Evolutionary conservation across 2,329 filamentous ascomycete species (phyloP).

Genomic region (Phialophora expanda): DNA sequence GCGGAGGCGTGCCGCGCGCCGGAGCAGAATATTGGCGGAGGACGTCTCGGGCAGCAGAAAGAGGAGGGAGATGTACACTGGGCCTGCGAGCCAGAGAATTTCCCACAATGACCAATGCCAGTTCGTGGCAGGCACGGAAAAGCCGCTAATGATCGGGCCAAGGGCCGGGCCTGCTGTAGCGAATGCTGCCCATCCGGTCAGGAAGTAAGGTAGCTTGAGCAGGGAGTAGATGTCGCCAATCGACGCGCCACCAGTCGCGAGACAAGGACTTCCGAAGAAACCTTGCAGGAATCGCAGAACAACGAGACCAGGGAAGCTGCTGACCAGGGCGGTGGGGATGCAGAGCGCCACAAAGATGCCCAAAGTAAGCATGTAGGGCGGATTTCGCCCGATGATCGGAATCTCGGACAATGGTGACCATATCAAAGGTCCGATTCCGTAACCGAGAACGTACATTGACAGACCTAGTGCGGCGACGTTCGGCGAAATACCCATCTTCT

Average conservation of each 20-base stretch:
- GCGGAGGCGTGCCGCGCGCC: constrained; percentile 65
- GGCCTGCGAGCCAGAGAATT: constrained; percentile 65
- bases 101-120: constrained; percentile 67
- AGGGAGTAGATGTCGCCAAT: constrained; percentile 57
- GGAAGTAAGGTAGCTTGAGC: constrained; percentile 62
- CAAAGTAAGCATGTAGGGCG: constrained; percentile 71
- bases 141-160: constrained; percentile 66
- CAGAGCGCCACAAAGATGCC: constrained; percentile 71
- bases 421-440: constrained; percentile 37
- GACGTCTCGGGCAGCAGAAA: constrained; percentile 69
- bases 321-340: constrained; percentile 66
- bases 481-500: constrained; percentile 33
- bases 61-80: constrained; percentile 65
- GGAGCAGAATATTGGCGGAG: constrained; percentile 63
- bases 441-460: constrained; percentile 40
- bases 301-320: constrained; percentile 68
- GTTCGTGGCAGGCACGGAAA: constrained; percentile 60
- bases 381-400: constrained; percentile 69
- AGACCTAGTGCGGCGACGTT: constrained; percentile 35
- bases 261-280: constrained; percentile 70
- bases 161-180: constrained; percentile 56
- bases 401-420: constrained; percentile 72
- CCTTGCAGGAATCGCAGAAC: constrained; percentile 69
- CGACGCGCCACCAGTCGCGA: constrained; percentile 62
- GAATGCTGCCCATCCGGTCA: constrained; percentile 63